Evolutionary conservation across 2,329 filamentous ascomycete genomes (phyloP), one percentile per base, ranked within the genome.

Genomic region (Xylariaceae sp.): DNA sequence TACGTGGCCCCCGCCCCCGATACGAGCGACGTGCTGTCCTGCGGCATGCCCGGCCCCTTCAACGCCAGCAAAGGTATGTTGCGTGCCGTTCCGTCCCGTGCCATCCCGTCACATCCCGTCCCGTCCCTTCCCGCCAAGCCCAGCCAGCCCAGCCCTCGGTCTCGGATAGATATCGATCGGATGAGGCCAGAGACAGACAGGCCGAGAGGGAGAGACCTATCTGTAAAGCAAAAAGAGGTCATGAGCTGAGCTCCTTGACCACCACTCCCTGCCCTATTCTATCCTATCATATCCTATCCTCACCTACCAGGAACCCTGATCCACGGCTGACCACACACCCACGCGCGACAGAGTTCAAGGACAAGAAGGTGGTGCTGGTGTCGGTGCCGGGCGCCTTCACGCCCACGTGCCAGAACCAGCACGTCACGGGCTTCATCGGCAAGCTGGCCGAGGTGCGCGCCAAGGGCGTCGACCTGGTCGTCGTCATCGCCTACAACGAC

Each of bases 401-500:
- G 26, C 86, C 87, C 18, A 83, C 83, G 51, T 94, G 88, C 76
- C 82, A 84, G 49, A 81, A 77, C 53, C 71, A 72, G 59, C 87
- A 94, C 67, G 68, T 94, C 41, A 83, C 85, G 41, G 81, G 82
- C 42, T 94, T 87, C 72, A 75, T 90, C 50, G 63, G 75, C 60
- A 80, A 85, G 58, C 65, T 80, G 47, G 67, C 75, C 33, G 68
- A 80, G 55, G 70, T 93, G 61, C 80, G 79, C 66, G 66, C 67
- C 56, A 90, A 90, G 72, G 86, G 84, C 51, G 83, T 93, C 47
- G 87, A 94, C 61, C 62, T 82, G 43, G 76, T 94, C 52, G 75
- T 86, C 47, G 77, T 92, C 55, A 80, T 93, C 53, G 83, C 86
- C 39, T 81, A 68, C 68, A 94, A 94, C 64, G 88, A 94, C 63